Conservation (phyloP, 495 filamentous ascomycete species). For the Clohesyomyces aquaticus region DNA sequence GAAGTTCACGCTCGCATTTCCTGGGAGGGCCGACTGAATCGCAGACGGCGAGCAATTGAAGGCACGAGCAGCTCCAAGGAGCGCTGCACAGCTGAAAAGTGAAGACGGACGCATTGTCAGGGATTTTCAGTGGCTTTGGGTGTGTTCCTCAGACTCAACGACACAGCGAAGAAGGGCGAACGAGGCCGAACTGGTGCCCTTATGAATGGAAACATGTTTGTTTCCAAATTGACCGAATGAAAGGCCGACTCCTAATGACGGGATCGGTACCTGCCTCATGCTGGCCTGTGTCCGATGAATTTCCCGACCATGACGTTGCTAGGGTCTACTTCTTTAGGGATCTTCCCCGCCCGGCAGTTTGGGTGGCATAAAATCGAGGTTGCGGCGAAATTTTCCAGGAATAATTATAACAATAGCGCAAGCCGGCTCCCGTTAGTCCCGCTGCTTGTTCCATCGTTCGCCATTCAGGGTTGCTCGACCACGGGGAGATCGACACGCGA, state of each 20-base stretch:
- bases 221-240: not conserved
- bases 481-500: too few species aligned
- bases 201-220: not conserved
- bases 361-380: too few species aligned
- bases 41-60: constrained; percentile 21
- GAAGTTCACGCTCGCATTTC: constrained; percentile 30
- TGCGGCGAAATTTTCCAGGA: too few species aligned
- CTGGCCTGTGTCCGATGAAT: not conserved
- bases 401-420: too few species aligned
- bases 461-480: too few species aligned
- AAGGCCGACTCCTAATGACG: not conserved
- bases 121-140: not conserved
- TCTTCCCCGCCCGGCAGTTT: not conserved
- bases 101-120: constrained; percentile 15
- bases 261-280: not conserved
- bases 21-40: constrained; percentile 20
- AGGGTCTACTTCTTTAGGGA: not conserved
- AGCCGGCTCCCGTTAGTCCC: too few species aligned
- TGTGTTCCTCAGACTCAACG: not conserved
- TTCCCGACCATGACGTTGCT: constrained; percentile 3
- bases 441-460: too few species aligned
- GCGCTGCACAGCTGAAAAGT: constrained; percentile 11
- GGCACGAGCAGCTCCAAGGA: constrained; percentile 16
- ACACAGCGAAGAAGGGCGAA: too few species aligned
- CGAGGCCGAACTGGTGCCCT: too few species aligned